These are phyloP conservation scores for Nicotiana knightiana DNA, from an alignment of 257 asterid species.

Conservation along the genomic window DNA sequence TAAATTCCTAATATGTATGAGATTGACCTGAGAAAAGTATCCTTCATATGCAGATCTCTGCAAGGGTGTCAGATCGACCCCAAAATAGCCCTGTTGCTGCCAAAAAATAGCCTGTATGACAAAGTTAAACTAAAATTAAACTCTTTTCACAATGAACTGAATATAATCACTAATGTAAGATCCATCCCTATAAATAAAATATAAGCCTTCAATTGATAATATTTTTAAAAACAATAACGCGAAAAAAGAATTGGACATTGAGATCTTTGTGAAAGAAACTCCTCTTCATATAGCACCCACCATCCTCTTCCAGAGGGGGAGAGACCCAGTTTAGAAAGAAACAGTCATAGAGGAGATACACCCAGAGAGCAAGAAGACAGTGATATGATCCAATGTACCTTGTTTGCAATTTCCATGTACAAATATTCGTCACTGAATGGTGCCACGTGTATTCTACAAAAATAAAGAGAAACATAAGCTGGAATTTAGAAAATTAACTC, in stretches of 20 bases:
- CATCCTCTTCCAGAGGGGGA: background rate
- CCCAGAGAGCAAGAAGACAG: background rate
- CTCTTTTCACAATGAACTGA: background rate
- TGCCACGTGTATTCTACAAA: slow-evolving; percentile 95
- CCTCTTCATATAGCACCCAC: background rate
- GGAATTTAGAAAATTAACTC: background rate
- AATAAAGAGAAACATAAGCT: slow-evolving; percentile 16
- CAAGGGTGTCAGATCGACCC: slow-evolving; percentile 82
- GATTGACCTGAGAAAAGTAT: slow-evolving; percentile 91
- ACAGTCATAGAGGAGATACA: background rate
- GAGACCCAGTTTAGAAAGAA: background rate
- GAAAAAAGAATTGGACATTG: background rate
- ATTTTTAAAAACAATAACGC: background rate
- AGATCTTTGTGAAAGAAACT: background rate
- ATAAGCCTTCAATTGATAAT: background rate
- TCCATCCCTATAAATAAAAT: background rate
- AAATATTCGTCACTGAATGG: slow-evolving; percentile 96
- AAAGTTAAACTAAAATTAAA: slow-evolving; percentile 21
- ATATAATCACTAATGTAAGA: background rate
- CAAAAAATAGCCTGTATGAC: slow-evolving; percentile 85
- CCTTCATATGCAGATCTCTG: slow-evolving; percentile 94
- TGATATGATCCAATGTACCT: slow-evolving; percentile 36
- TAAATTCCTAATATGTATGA: background rate
- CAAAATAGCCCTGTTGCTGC: slow-evolving; percentile 96
- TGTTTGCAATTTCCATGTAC: slow-evolving; percentile 82